Evolutionary conservation across 129 eudicot genomes (phyloP), one percentile per base, ranked within the genome.

Genomic region (Oenanthe sinensis): DNA sequence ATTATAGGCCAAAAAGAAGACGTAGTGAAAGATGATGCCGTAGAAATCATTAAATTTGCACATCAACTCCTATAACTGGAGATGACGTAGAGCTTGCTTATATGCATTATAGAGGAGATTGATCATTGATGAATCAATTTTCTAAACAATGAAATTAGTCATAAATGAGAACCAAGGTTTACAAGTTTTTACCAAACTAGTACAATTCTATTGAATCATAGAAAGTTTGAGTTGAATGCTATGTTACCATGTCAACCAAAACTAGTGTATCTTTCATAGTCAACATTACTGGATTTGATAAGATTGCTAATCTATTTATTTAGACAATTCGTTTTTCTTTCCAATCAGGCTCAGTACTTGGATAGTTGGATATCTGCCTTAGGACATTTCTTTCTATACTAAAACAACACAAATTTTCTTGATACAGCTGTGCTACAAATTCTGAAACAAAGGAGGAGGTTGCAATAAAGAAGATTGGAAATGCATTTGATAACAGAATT

Each of bases 371-470:
- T 43, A 22, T 43, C 5, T 43, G 20, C 24, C 58, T 77, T 24
- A 0, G 9, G 9, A n/a, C 19, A 12, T 44, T 20, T 65, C 39
- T 22, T 43, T 58, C 17, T 24, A 54, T 30, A 60, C 79, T 15
- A 8, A 43, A 14, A 20, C 14, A 17, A 4, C n/a, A 60, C 46
- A 17, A 2, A 14, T 4, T 55, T 81, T 17, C 43, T 16, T 30
- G 33, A 50, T 71, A 44, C 87, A 87, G 94, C 77, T 81, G 89
- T 69, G 97, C 93, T 49, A 82, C 80, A 17, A 84, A 90, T 88
- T 79, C 89, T n/a, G 97, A 92, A 82, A 92, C 96, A 12, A 87
- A 87, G 69, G 97, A 92, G 63, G 90, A 90, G 72, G 92, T 92
- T 36, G 97, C 97, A 7, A 90, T 92, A 20, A 92, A 92, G 90